Evolutionary conservation across 2,329 filamentous ascomycete genomes (phyloP).

Genomic region (Diaporthe longicolla): DNA sequence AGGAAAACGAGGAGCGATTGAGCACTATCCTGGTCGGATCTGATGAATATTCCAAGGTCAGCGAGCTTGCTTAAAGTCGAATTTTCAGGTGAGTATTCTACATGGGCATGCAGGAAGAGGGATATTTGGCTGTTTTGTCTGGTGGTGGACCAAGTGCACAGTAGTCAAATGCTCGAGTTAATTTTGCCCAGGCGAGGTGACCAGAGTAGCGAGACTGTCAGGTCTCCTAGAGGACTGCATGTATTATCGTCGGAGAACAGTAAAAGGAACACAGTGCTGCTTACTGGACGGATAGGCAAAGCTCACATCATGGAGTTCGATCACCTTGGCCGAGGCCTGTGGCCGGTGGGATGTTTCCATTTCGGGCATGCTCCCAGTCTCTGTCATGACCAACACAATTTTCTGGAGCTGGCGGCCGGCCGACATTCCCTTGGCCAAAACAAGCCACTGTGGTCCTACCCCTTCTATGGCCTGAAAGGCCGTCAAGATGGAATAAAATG

Average conservation of each 20-base stretch:
- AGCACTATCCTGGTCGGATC: constrained; percentile 72
- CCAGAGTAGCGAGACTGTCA: not conserved
- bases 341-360: constrained; percentile 45
- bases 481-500: constrained; percentile 86
- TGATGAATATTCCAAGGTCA: not conserved
- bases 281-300: constrained; percentile 82
- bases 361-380: constrained; percentile 44
- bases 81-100: not conserved
- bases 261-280: not conserved
- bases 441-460: constrained; percentile 81
- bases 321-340: constrained; percentile 71
- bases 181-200: not conserved
- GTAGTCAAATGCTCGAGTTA: not conserved
- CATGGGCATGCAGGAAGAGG: not conserved
- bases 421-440: constrained; percentile 83
- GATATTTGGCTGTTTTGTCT: not conserved
- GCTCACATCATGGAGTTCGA: constrained; percentile 80
- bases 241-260: too few relatives aligned
- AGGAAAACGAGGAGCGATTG: constrained; percentile 76
- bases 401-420: constrained; percentile 75
- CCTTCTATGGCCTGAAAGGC: constrained; percentile 82
- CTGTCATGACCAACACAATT: constrained; percentile 55
- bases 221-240: not conserved
- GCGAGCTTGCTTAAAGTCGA: not conserved
- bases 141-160: not conserved